A percentile compares a stretch with the other conserved stretches of the same genome.
Evolutionary conservation across 2,329 filamentous ascomycete genomes (phyloP).

Genomic region (Drechslerella dactyloides): DNA sequence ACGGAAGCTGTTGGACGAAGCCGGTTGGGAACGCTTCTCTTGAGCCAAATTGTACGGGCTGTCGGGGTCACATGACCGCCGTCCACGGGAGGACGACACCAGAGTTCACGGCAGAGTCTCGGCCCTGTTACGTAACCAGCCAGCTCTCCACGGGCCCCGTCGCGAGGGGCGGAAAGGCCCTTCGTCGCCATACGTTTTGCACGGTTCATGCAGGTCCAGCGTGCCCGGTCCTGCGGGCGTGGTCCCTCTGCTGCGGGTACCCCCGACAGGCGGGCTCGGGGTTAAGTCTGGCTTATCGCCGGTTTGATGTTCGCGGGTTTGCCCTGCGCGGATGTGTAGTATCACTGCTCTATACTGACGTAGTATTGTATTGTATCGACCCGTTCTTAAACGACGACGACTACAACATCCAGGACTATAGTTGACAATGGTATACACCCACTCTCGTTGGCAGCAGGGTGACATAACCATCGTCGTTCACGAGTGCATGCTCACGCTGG

Average conservation of each 20-base stretch:
- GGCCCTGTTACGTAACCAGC: not conserved
- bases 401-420: too few relatives aligned
- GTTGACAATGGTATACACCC: too few relatives aligned
- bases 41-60: not conserved
- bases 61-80: not conserved
- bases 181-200: conserved; percentile 19
- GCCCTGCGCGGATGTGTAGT: not conserved
- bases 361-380: too few relatives aligned
- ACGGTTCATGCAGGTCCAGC: conserved; percentile 26
- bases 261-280: not conserved
- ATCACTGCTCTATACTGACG: not conserved
- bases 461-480: not conserved
- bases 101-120: not conserved
- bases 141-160: conserved; percentile 23
- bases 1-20: conserved; percentile 10
- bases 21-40: not conserved
- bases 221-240: conserved; percentile 24
- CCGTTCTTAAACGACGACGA: too few relatives aligned
- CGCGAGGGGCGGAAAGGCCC: conserved; percentile 19
- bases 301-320: not conserved
- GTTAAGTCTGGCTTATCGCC: not conserved
- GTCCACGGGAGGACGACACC: not conserved
- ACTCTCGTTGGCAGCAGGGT: too few relatives aligned
- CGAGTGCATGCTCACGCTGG: not conserved
- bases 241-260: not conserved